Evolutionary conservation across 768 basidiomycete genomes (phyloP), one percentile per base, ranked within the genome.

Genomic region (Tephrocybe sp.): DNA sequence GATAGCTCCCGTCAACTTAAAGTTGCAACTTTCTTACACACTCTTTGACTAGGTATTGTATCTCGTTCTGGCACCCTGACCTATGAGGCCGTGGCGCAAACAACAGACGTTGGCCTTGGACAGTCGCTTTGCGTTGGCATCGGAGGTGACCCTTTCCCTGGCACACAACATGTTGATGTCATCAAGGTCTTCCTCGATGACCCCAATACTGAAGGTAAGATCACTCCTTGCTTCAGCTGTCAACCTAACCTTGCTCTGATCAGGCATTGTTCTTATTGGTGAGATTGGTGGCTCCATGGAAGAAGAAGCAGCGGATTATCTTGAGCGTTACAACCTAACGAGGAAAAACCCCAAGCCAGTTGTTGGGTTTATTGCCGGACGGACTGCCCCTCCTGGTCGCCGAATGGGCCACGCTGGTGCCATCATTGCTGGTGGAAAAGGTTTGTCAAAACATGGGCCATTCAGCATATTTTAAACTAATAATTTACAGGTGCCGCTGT

Each of bases 201-300:
- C 65, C 87, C 89, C 48, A 85, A 87, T 50, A 98, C 97, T 1
- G 84, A 98, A 72, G 97, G 92, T 90, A 51, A 28, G 73, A 21
- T 5, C n/a, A 19, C 13, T 18, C 27, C 1, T 12, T 4, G 9
- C 9, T 13, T 15, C 19, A 24, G 24, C 22, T 16, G 1, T 35
- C 9, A 5, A 12, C 9, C 28, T 18, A 26, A n/a, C 28, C 2
- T 5, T 15, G 9, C 18, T 9, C n/a, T 42, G 24, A 2, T 18
- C 34, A 92, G 91, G 95, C 60, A 95, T 99, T 57, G 96, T 99
- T 55, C 76, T 98, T 54, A 99, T 99, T 60, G 97, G 97, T 53
- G 97, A 99, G 74, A 99, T 99, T 59, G 97, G 97, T 55, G 97
- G 97, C 18, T 88, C 92, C 7, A 97, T 98, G 96, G 97, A 99